Percentiles rank a stretch among this genome's conserved stretches.
Conservation (phyloP, 2,329 filamentous ascomycete species). For the Colletotrichum zoysiae region DNA sequence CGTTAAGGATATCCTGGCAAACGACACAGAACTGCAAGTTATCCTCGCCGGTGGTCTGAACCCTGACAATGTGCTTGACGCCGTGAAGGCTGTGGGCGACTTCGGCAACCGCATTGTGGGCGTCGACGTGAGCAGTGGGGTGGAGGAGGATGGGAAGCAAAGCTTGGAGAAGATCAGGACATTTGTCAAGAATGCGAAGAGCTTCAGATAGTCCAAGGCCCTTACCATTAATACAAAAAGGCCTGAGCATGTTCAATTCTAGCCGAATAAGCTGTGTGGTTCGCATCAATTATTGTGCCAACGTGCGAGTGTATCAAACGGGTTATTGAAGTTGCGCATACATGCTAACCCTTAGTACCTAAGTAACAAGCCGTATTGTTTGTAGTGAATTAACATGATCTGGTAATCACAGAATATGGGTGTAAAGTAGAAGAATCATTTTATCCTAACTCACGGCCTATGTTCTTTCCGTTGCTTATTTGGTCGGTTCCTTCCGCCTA, state of each 20-base stretch:
- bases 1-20: constrained; percentile 74
- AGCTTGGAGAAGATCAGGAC: constrained; percentile 82
- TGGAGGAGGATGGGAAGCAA: constrained; percentile 87
- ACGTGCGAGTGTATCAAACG: not conserved
- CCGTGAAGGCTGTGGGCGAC: constrained; percentile 73
- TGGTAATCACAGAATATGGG: too few species aligned
- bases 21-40: constrained; percentile 78
- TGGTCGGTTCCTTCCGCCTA: not conserved
- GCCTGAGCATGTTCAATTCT: too few species aligned
- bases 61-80: constrained; percentile 80
- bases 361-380: not conserved
- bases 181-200: constrained; percentile 83
- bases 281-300: not conserved
- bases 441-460: not conserved
- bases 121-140: constrained; percentile 94
- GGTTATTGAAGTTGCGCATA: not conserved
- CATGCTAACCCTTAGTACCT: too few species aligned
- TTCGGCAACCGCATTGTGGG: constrained; percentile 74
- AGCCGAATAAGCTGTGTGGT: not conserved
- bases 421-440: not conserved
- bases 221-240: not conserved
- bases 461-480: not conserved
- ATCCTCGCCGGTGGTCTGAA: constrained; percentile 88
- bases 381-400: not conserved
- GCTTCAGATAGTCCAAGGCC: constrained; percentile 57